Base-by-base conservation (phyloP, 495 filamentous ascomycete genomes). In the Pyrenula massariospora region DNA sequence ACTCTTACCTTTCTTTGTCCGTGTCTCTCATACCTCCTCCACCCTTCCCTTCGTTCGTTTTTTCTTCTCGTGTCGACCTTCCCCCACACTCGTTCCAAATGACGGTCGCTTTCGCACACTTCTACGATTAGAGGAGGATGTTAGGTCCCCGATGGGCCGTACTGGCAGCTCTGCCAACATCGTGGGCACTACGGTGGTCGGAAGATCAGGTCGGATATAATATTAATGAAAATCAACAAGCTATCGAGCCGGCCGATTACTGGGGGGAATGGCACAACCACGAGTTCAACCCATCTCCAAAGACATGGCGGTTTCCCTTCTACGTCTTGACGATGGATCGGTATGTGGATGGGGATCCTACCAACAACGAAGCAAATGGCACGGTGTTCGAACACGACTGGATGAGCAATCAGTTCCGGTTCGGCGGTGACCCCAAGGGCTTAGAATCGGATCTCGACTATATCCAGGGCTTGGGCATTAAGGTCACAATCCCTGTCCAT, bases 241-340 rank as follows among this genome's bases (percentile, higher is more conserved):
- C 71, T 1, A 59, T 55, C 22, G 21, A 57, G 12, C 66, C 66
- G 1, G 55, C 68, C 56, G 63, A 72, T 50, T 74, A 72, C 57
- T 73, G 65, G 69, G 71, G 71, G 55, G 49, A 58, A 56, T 73
- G 71, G 71, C 59, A 66, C 1, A 63, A 68, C 54, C 71, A 74
- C 56, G 62, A 60, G 25, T 70, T 67, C 55, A 61, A 69, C 42
- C 71, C 71, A 11, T 74, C 70, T 19, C 71, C 71, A 31, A 60
- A 66, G 12, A 73, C 72, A 57, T 74, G 71, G 71, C 68, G 71
- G 20, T 68, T 74, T 25, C 71, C 71, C 24, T 60, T 72, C 55
- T 74, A 74, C 56, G 70, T 71, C 1, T 56, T 73, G 15, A 72
- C 69, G 50, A 54, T 72, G 36, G 71, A 74, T 52, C 64, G 70